A percentile compares a stretch with the other conserved stretches of the same genome.
Conservation (phyloP, 352 stramenopile species). For the Hyaloperonospora arabidopsidis region DNA sequence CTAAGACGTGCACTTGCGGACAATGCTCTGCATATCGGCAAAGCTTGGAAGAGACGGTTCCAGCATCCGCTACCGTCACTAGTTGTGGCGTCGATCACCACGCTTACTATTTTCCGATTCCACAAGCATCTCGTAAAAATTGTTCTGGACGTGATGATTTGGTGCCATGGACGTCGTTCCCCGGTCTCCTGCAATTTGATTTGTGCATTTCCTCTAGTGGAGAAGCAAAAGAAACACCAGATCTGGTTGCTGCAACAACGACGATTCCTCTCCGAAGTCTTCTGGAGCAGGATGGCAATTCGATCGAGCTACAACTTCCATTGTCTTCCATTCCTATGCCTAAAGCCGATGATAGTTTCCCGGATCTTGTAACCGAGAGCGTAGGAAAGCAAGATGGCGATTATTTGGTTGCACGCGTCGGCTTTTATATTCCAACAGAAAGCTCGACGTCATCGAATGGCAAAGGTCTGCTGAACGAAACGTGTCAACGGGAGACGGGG, state of each 20-base stretch:
- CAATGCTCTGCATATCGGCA: constrained; percentile 33
- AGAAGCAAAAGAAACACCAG: constrained; percentile 56
- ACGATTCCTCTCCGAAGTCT: constrained; percentile 45
- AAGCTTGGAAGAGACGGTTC: constrained; percentile 7
- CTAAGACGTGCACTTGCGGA: constrained; percentile 39
- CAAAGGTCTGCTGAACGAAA: constrained; percentile 14
- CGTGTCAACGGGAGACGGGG: constrained; percentile 11
- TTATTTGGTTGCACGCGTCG: constrained; percentile 48
- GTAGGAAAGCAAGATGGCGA: constrained; percentile 23
- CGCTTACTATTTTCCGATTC: constrained; percentile 75
- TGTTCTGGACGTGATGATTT: constrained; percentile 70
- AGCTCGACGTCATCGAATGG: constrained; percentile 15
- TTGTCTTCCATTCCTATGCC: constrained; percentile 30
- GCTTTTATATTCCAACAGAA: constrained; percentile 30
- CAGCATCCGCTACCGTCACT: constrained; percentile 3
- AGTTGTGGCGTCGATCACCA: constrained; percentile 68
- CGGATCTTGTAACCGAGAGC: constrained; percentile 4
- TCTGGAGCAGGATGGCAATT: constrained; percentile 22
- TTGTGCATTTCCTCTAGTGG: constrained; percentile 63
- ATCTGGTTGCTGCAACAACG: constrained; percentile 52
- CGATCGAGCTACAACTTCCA: constrained; percentile 30
- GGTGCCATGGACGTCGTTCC: constrained; percentile 67
- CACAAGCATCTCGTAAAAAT: constrained; percentile 67
- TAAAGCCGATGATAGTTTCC: constrained; percentile 1
- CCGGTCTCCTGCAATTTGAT: constrained; percentile 64